Evolutionary conservation across 2,329 filamentous ascomycete species (phyloP), one percentile per base, ranked within the genome.

Genomic region (Conoideocrella luteorostrata): DNA sequence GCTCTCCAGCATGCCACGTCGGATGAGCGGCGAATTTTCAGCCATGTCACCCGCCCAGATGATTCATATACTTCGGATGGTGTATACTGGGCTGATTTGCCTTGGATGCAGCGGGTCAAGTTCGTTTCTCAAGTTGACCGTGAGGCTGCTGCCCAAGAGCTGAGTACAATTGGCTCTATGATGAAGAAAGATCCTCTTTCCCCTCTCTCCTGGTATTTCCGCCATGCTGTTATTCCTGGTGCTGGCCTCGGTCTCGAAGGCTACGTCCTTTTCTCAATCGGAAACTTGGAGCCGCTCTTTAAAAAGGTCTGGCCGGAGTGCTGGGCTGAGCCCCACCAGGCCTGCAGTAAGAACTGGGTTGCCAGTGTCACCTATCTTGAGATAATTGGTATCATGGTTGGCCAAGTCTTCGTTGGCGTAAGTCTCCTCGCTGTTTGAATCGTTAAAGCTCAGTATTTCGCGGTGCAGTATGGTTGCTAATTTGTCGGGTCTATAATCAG

Each of bases 211-310:
- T 93, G 83, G 75, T 97, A 97, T 65, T 84, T 94, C 61, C 80
- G 82, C 59, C 93, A 95, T 61, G 91, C 90, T 67, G 84, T 96
- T 43, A 80, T 97, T 46, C 91, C 91, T 39, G 91, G 91, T 66
- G 89, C 89, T 52, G 91, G 91, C 61, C 80, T 97, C 41, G 84
- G 89, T 61, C 78, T 97, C 22, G 91, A 97, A 75, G 91, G 88
- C 56, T 97, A 96, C 60, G 90, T 96, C 33, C 78, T 97, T 17
- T 97, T 97, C 74, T 96, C 90, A 50, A 96, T 97, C 54, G 91
- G 91, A 46, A 96, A 95, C 65, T 72, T 97, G 51, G 81, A 86
- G 59, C 86, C 90, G 4, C 75, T 97, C 10, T 91, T 95, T 60
- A 66, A 79, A 48, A 74, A 78, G 26, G 79, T 81, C 5, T 97